These are phyloP conservation scores for Populus hybrid DNA, from an alignment of 441 rosid genomes.

Conservation along the genomic window DNA sequence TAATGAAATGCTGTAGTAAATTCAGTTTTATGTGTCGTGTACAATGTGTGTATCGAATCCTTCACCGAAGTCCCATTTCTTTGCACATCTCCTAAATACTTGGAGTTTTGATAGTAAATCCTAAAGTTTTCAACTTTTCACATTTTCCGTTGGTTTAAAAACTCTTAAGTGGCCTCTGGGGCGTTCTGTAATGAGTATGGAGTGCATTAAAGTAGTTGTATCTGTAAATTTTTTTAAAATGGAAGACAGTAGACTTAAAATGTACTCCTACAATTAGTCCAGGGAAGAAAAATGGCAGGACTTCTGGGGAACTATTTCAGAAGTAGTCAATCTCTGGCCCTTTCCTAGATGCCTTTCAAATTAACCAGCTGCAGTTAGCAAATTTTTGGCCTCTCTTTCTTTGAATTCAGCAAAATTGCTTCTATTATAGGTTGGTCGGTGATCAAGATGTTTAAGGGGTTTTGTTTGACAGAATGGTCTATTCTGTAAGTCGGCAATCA, in stretches of 20 bases:
- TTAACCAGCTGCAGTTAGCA: neutral
- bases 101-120: neutral
- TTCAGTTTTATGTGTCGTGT: neutral
- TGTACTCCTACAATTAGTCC: too few species aligned
- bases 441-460: neutral
- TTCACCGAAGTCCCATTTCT: neutral
- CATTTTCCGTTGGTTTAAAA: neutral
- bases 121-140: neutral
- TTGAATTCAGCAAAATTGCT: constrained; percentile 1
- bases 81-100: neutral
- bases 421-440: neutral
- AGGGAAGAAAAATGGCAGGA: too few species aligned
- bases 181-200: too few species aligned
- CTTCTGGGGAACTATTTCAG: too few species aligned
- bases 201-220: too few species aligned
- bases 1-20: neutral
- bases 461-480: constrained; percentile 1
- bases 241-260: too few species aligned
- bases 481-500: neutral
- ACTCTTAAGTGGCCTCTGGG: neutral
- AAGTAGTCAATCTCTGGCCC: too few species aligned
- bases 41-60: neutral
- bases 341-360: neutral
- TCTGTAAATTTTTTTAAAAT: too few species aligned
- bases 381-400: neutral